Evolutionary conservation across 176 grass and related monocot genomes (phyloP).

Genomic region (Saccharum officinarum): DNA sequence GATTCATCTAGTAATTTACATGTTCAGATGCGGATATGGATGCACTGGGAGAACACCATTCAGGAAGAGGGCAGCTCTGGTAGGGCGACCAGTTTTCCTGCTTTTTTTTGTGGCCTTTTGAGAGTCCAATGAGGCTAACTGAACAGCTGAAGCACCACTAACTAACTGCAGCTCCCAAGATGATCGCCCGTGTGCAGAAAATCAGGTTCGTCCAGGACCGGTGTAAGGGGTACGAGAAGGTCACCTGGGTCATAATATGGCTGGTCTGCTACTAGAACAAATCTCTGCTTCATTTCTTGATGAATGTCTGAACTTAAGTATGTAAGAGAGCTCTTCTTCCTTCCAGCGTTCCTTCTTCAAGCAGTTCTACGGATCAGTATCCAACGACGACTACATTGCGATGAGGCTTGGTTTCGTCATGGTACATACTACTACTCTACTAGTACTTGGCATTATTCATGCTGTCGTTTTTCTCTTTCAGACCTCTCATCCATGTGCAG

Average conservation of each 20-base stretch:
- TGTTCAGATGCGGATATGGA: slow-evolving; percentile 67
- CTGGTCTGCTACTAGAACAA: slow-evolving; percentile 21
- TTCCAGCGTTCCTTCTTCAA: slow-evolving; percentile 87
- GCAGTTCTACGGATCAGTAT: slow-evolving; percentile 80
- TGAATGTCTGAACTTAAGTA: background rate
- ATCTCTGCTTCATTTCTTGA: background rate
- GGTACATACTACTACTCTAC: slow-evolving; percentile 30
- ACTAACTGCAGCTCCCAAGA: slow-evolving; percentile 34
- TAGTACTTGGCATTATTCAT: background rate
- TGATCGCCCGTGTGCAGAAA: slow-evolving; percentile 40
- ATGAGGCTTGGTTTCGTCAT: slow-evolving; percentile 84
- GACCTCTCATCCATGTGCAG: background rate
- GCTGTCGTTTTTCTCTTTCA: background rate
- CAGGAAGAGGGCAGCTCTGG: slow-evolving; percentile 35
- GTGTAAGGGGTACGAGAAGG: slow-evolving; percentile 35
- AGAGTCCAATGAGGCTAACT: background rate
- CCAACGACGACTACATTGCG: slow-evolving; percentile 61
- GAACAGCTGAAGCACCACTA: background rate
- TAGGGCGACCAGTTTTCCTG: background rate
- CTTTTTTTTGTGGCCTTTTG: background rate
- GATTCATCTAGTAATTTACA: background rate
- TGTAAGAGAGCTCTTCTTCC: background rate
- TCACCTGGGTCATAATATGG: slow-evolving; percentile 23
- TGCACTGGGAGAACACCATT: slow-evolving; percentile 57
- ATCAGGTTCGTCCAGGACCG: slow-evolving; percentile 46